Percentiles rank a stretch among this genome's conserved stretches.
phyloP scores from a whole-genome alignment of 345 rosid genomes.

The Eucalyptus sp. region DNA sequence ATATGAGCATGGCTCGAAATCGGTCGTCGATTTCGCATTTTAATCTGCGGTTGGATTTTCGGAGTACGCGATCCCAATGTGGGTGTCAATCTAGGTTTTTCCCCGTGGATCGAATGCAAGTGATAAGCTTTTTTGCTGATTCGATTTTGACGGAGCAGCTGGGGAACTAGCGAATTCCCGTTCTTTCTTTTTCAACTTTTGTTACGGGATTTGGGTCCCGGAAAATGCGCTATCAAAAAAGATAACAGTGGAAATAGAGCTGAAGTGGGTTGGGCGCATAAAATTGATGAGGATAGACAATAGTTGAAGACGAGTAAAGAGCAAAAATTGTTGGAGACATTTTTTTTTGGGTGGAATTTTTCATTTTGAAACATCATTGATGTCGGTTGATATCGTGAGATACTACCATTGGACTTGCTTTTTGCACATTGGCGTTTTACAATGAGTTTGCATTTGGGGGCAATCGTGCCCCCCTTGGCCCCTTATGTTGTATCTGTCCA shows the following conservation, averaged over 20 bases:
- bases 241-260: not conserved
- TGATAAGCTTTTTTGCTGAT: not conserved
- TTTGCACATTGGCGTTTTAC: not conserved
- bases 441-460: not conserved
- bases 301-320: not conserved
- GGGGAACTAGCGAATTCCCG: not conserved
- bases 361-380: not conserved
- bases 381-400: not conserved
- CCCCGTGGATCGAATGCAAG: not conserved
- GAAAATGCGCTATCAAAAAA: not conserved
- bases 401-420: not conserved
- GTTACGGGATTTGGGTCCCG: not conserved
- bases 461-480: not conserved
- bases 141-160: not conserved
- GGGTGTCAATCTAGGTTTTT: not conserved
- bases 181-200: not conserved
- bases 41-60: not conserved
- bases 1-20: not conserved
- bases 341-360: not conserved
- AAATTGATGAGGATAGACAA: not conserved
- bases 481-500: not conserved
- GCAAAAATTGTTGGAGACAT: not conserved
- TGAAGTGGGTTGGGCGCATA: not conserved
- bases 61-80: not conserved
- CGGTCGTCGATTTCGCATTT: not conserved